Base-by-base conservation (phyloP, 306 rosid genomes). In the Lotus japonicus region DNA sequence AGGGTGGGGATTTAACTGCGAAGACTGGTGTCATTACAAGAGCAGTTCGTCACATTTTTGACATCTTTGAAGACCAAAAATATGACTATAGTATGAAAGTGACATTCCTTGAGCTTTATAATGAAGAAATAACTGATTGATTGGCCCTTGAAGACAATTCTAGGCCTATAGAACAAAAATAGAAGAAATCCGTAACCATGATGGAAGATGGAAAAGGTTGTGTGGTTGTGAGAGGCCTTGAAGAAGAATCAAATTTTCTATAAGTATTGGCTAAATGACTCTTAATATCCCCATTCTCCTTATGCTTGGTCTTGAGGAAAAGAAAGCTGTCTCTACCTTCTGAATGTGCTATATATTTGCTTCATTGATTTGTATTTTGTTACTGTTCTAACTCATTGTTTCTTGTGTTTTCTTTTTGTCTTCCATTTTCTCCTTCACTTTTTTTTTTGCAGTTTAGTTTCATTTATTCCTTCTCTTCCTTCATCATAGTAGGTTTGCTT, bases 131-230 rank as follows among this genome's bases (percentile, higher is more conserved):
- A 65, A 84, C 96, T 0, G 99, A 94, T 81, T 72, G 90, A 64
- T 77, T 94, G 75, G 84, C 90, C 9, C 81, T 86, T 1, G 99
- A 94, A n/a, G 97, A 90, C 60, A 74, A 76, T 66, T 66, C 83
- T 73, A 87, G 87, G 79, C 63, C 77, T 53, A 36, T 63, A 1
- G 98, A 90, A 49, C 97, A 94, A 45, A 94, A 66, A 76, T 87
- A 71, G 35, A 94, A 85, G 83, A 94, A 83, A 70, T 87, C 96
- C 14, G 77, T 88, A 57, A 67, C 85, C 52, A 78, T 94, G 56
- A 85, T 94, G 96, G 99, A 94, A 80, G 99, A 94, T 72, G 97
- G 97, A 64, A 94, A 90, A 83, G 99, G 99, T 16, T 76, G 87
- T 64, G 99, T 94, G 52, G 42, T 90, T 9, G 81, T 94, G 61